These are phyloP conservation scores for Phialemoniopsis sp. DNA, from an alignment of 2,329 filamentous ascomycete species.

Conservation along the genomic window DNA sequence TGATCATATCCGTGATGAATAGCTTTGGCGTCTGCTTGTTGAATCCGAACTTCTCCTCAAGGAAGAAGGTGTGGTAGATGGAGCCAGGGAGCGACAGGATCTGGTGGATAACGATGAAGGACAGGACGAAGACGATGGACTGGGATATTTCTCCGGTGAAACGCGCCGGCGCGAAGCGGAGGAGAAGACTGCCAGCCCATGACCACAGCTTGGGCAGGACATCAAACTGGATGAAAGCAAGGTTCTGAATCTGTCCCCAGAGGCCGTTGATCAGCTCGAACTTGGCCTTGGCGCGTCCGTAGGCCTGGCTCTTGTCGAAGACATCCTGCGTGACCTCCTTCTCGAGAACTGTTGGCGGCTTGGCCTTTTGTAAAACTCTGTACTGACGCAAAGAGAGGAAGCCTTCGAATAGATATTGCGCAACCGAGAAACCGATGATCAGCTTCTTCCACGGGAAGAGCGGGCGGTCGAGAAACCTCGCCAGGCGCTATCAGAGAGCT, in stretches of 20 bases:
- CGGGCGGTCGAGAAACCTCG: slow-evolving; percentile 82
- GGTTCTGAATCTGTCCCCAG: slow-evolving; percentile 82
- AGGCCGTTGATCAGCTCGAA: slow-evolving; percentile 79
- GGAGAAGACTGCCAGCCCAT: slow-evolving; percentile 70
- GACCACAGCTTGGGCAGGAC: slow-evolving; percentile 88
- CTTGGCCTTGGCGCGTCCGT: slow-evolving; percentile 92
- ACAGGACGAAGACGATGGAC: slow-evolving; percentile 86
- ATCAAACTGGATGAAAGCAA: slow-evolving; percentile 86
- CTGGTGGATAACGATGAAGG: slow-evolving; percentile 79
- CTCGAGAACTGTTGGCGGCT: slow-evolving; percentile 79
- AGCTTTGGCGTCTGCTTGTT: slow-evolving; percentile 94
- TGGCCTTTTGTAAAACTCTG: slow-evolving; percentile 73
- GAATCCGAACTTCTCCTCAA: slow-evolving; percentile 97
- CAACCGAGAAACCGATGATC: slow-evolving; percentile 89
- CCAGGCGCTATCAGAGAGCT: slow-evolving; percentile 55
- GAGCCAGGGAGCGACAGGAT: slow-evolving; percentile 73
- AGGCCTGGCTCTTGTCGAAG: slow-evolving; percentile 93
- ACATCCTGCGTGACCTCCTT: slow-evolving; percentile 86
- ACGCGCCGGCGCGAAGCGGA: slow-evolving; percentile 68
- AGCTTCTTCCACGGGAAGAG: slow-evolving; percentile 97
- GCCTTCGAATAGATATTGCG: slow-evolving; percentile 85
- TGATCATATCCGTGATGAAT: slow-evolving; percentile 87
- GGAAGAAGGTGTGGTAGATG: slow-evolving; percentile 91
- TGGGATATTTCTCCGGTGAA: slow-evolving; percentile 93
- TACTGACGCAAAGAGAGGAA: slow-evolving; percentile 90